Base-by-base conservation (phyloP, 1,284 basidiomycete species). In the Kwoniella shivajii region DNA sequence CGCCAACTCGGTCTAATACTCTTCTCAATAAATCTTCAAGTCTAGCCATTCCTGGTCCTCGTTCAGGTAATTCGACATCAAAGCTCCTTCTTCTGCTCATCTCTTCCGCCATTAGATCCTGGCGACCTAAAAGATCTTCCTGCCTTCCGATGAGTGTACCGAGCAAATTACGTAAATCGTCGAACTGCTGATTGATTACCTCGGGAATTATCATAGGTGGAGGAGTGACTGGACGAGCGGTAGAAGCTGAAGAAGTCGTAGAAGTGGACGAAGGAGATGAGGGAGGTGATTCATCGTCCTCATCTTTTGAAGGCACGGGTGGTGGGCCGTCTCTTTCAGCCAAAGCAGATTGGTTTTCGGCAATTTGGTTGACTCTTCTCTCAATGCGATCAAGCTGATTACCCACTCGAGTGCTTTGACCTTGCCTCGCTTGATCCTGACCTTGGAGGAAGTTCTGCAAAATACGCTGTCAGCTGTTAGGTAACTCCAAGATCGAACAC, bases 311-410 rank as follows among this genome's bases (percentile, higher is more conserved):
- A 4, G 73, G 73, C 9, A 73, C 50, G 1, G 70, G 74, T 10
- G 75, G 75, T 1, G 74, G 73, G 11, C 47, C 27, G 20, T 68
- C 67, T 31, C 49, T 26, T 4, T 60, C 38, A 43, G 64, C 52
- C n/a, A 60, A 51, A 20, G 53, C 50, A 14, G 26, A n/a, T 38
- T 61, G 59, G n/a, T 53, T 53, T 7, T 69, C 67, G 1, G 64
- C 67, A 18, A 76, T 66, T 20, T 61, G 62, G n/a, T 58, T 60
- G 10, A 76, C 64, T 41, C 68, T 70, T 39, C 57, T 50, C 52
- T 78, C 76, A 48, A 78, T 77, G 0, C 77, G 69, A 47, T 77
- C 72, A 1, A 78, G 68, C 59, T 77, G 75, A 39, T 50, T 60
- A 9, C 48, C 57, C 16, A 77, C 59, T 3, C 69, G 67, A 3